These are phyloP conservation scores for Fusarium siculi DNA, from an alignment of 2,329 filamentous ascomycete species.

Conservation along the genomic window DNA sequence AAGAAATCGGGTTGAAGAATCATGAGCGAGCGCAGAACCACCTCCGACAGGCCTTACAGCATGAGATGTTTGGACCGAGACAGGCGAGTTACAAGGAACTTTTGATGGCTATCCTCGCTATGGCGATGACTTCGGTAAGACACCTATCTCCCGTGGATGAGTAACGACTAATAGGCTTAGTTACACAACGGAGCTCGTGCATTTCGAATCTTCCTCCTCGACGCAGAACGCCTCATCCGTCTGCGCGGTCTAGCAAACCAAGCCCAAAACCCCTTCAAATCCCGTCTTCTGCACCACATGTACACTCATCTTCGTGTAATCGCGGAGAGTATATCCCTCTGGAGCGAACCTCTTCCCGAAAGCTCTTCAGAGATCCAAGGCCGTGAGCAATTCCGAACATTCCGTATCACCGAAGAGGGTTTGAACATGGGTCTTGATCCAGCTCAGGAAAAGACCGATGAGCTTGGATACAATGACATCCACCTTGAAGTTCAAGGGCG, in stretches of 20 bases:
- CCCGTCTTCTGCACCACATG: constrained; percentile 58
- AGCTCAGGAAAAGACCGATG: constrained; percentile 45
- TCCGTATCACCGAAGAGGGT: constrained; percentile 43
- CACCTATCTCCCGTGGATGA: fast-evolving
- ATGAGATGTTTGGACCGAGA: constrained; percentile 47
- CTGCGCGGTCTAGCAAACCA: constrained; percentile 48
- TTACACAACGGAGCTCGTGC: constrained; percentile 29
- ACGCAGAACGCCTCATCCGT: constrained; percentile 56
- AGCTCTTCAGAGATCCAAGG: neutral
- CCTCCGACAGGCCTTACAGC: constrained; percentile 48
- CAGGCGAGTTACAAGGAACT: constrained; percentile 56
- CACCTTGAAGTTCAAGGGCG: constrained; percentile 54
- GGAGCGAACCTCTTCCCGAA: constrained; percentile 1
- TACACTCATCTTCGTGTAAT: constrained; percentile 58
- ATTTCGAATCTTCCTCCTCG: constrained; percentile 48
- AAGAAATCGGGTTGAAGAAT: constrained; percentile 44
- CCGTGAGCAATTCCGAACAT: constrained; percentile 34
- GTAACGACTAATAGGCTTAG: neutral
- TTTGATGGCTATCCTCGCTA: constrained; percentile 54
- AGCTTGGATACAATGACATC: constrained; percentile 56
- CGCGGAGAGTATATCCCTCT: constrained; percentile 52
- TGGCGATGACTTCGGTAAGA: constrained; percentile 41
- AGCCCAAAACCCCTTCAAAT: constrained; percentile 51
- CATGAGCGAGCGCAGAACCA: constrained; percentile 47
- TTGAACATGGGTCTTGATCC: constrained; percentile 46